Percentiles rank a stretch among this genome's conserved stretches.
These are phyloP conservation scores for Mycena vitilis DNA, from an alignment of 768 basidiomycete genomes.

Conservation along the genomic window DNA sequence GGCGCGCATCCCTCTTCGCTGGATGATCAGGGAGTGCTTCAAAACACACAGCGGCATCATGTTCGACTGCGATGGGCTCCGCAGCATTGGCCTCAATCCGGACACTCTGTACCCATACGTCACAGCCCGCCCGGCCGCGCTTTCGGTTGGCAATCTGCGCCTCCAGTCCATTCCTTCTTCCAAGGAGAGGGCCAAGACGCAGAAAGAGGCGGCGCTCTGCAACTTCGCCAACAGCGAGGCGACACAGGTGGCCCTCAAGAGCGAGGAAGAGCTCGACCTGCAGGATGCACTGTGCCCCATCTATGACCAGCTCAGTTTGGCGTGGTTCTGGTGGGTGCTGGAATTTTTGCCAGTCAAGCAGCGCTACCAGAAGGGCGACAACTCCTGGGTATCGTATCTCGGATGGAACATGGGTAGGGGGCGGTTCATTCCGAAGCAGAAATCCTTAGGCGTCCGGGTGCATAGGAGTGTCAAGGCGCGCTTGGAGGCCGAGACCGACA, in stretches of 20 bases:
- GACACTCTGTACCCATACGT: slow-evolving; percentile 51
- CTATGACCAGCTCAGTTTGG: slow-evolving; percentile 62
- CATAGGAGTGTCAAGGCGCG: slow-evolving; percentile 53
- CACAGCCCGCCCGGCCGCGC: slow-evolving; percentile 53
- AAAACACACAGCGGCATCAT: slow-evolving; percentile 54
- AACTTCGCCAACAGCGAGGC: slow-evolving; percentile 26
- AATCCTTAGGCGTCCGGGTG: slow-evolving; percentile 38
- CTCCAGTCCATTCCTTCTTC: slow-evolving; percentile 44
- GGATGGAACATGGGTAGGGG: slow-evolving; percentile 44
- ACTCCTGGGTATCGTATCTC: slow-evolving; percentile 26
- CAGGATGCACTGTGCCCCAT: slow-evolving; percentile 57
- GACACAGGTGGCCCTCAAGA: slow-evolving; percentile 28
- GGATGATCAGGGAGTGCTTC: slow-evolving; percentile 67
- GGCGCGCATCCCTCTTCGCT: slow-evolving; percentile 67
- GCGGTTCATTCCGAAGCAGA: slow-evolving; percentile 45
- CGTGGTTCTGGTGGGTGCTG: slow-evolving; percentile 58
- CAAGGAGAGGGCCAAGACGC: slow-evolving; percentile 16
- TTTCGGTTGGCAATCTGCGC: slow-evolving; percentile 39
- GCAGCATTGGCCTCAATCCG: slow-evolving; percentile 49
- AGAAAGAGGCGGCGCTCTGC: slow-evolving; percentile 8
- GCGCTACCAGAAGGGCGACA: slow-evolving; percentile 34
- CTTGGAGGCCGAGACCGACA: slow-evolving; percentile 49
- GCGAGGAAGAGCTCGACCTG: slow-evolving; percentile 63
- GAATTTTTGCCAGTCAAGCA: slow-evolving; percentile 33
- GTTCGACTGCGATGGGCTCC: slow-evolving; percentile 51